phyloP scores from a whole-genome alignment of 2,329 filamentous ascomycete genomes.

The Coleophoma crateriformis region DNA sequence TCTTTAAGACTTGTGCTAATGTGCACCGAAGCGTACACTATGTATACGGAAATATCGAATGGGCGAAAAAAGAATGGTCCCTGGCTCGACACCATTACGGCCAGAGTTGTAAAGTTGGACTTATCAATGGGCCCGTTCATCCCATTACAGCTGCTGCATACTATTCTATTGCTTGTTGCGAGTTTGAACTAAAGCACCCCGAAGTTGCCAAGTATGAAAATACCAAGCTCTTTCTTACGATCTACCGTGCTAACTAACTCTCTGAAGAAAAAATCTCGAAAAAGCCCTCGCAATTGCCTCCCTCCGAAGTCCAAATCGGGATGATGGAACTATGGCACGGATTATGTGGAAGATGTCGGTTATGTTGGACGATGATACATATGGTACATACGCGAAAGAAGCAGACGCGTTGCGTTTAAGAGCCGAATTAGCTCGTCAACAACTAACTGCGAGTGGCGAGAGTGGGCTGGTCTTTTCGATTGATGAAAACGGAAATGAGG shows the following conservation, averaged over 20 bases:
- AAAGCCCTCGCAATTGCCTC: constrained; percentile 14
- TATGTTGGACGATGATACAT: constrained; percentile 14
- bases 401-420: constrained; percentile 8
- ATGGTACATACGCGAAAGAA: constrained; percentile 7
- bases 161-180: constrained; percentile 10
- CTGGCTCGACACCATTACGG: constrained; percentile 7
- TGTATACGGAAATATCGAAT: constrained; percentile 14
- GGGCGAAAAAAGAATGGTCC: constrained; percentile 5
- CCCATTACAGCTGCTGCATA: constrained; percentile 13
- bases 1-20: too few species aligned
- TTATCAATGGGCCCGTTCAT: constrained; percentile 11
- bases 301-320: constrained; percentile 13
- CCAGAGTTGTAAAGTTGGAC: constrained; percentile 5
- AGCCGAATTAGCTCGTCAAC: constrained; percentile 11
- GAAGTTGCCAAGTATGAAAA: constrained; percentile 6
- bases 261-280: constrained; percentile 8
- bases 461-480: constrained; percentile 24
- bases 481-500: constrained; percentile 21
- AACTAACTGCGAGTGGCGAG: constrained; percentile 20
- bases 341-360: constrained; percentile 15
- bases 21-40: constrained; percentile 10
- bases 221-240: background rate
- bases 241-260: background rate
- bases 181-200: constrained; percentile 3
- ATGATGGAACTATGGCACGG: constrained; percentile 15